A percentile compares a stretch with the other conserved stretches of the same genome.
Conservation (phyloP, 306 rosid genomes). For the Citrullus mucosospermus region DNA sequence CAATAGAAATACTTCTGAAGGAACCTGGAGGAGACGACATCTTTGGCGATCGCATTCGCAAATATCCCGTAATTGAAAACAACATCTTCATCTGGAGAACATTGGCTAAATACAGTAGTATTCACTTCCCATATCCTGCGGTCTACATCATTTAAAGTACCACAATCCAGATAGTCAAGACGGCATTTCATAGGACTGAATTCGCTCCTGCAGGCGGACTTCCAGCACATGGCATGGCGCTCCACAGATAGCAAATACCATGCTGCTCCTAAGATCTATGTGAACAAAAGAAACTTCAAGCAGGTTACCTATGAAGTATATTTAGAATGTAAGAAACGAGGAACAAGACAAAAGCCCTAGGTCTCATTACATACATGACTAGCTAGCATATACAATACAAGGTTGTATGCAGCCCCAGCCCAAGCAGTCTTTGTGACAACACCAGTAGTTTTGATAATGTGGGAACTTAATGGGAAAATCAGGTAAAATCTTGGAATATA, state of each 20-base stretch:
- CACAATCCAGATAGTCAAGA: conserved; percentile 52
- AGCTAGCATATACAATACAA: conserved; percentile 80
- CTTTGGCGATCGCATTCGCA: conserved; percentile 36
- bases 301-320: neutral
- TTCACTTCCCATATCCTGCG: conserved; percentile 42
- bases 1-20: conserved; percentile 73
- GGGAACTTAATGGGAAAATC: conserved; percentile 76
- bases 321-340: neutral
- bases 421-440: conserved; percentile 84
- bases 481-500: conserved; percentile 73
- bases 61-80: conserved; percentile 60
- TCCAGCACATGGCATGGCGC: conserved; percentile 76
- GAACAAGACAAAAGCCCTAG: neutral
- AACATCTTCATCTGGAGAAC: conserved; percentile 37
- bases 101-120: conserved; percentile 50
- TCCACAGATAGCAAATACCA: conserved; percentile 83
- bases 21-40: conserved; percentile 40
- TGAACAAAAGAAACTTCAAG: conserved; percentile 10
- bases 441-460: conserved; percentile 84
- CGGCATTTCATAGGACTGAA: conserved; percentile 29
- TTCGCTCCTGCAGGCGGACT: conserved; percentile 56
- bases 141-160: conserved; percentile 20
- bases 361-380: conserved; percentile 60
- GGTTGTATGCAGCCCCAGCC: conserved; percentile 98
- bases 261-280: conserved; percentile 76